Evolutionary conservation across 257 asterid species (phyloP), one percentile per base, ranked within the genome.

Genomic region (Primulina huaijiensis): DNA sequence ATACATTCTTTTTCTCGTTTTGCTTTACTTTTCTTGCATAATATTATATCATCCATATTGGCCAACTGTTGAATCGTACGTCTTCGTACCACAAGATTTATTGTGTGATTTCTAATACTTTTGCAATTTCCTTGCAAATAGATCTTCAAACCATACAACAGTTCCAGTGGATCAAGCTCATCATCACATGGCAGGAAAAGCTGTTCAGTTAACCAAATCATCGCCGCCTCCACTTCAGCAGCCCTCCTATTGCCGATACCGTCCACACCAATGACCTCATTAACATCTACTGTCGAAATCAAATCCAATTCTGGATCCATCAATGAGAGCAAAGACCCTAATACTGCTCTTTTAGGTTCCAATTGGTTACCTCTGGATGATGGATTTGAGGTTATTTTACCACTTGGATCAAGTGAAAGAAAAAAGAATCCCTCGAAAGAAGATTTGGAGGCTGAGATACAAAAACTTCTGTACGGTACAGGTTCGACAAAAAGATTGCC

Each of bases 361-460:
- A 76, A 86, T 33, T 90, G 96, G 97, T 81, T 61, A 69, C 95
- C 97, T 59, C 66, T 53, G 77, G 83, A 79, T 79, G 92, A 90
- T 79, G 85, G 79, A 69, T 85, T 90, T 76, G 68, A 77, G 74
- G 77, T 76, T 64, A n/a, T 62, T 11, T 63, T 82, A 74, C 88
- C 89, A 38, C 38, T 8, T 53, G 74, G 29, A 64, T 71, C 69
- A 3, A 38, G 66, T 65, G 82, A 64, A 38, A 74, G 56, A 16
- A 46, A 19, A 21, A 46, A 62, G 34, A 66, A 67, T 67, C 69
- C 79, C 69, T 59, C 89, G 6, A 76, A 58, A 58, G 82, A 82
- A 64, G 90, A 81, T 30, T 82, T 86, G 37, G 37, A 75, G 79
- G 86, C 82, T 62, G 72, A 78, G 16, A 79, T 90, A 37, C 68